phyloP scores from a whole-genome alignment of 306 rosid species.

The Acacia acuminata region DNA sequence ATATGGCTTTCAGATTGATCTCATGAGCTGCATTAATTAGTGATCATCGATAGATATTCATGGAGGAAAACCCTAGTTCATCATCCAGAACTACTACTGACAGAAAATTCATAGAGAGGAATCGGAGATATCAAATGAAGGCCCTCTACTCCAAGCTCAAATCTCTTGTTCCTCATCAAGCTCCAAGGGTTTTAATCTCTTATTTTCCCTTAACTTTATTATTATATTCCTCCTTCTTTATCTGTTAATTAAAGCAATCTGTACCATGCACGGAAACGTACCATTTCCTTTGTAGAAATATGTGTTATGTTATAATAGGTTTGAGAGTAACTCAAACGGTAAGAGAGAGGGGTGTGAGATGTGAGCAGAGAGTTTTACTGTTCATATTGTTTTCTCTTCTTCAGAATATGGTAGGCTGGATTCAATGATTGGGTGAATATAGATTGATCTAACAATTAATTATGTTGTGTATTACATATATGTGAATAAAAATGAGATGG shows the following conservation, averaged over 20 bases:
- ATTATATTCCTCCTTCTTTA: background rate
- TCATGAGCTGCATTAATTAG: background rate
- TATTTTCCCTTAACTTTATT: background rate
- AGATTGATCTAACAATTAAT: background rate
- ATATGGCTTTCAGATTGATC: background rate
- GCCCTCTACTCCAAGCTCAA: constrained; percentile 54
- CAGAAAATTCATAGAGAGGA: constrained; percentile 61
- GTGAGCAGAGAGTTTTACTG: background rate
- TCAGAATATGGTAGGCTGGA: background rate
- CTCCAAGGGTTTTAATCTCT: constrained; percentile 38
- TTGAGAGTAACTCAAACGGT: too few species aligned
- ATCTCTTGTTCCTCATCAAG: constrained; percentile 61
- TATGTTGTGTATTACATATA: background rate
- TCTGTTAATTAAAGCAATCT: background rate
- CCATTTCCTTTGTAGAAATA: background rate
- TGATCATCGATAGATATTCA: constrained; percentile 5
- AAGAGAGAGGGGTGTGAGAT: background rate
- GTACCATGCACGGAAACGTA: background rate
- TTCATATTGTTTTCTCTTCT: background rate
- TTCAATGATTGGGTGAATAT: background rate
- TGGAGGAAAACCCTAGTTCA: constrained; percentile 61
- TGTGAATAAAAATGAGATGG: background rate
- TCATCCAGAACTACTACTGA: constrained; percentile 57
- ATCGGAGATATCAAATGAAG: constrained; percentile 77
- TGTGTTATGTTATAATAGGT: too few species aligned